These are phyloP conservation scores for Suhomyces bokatorum DNA, from an alignment of 1,139 yeast species.

Conservation along the genomic window DNA sequence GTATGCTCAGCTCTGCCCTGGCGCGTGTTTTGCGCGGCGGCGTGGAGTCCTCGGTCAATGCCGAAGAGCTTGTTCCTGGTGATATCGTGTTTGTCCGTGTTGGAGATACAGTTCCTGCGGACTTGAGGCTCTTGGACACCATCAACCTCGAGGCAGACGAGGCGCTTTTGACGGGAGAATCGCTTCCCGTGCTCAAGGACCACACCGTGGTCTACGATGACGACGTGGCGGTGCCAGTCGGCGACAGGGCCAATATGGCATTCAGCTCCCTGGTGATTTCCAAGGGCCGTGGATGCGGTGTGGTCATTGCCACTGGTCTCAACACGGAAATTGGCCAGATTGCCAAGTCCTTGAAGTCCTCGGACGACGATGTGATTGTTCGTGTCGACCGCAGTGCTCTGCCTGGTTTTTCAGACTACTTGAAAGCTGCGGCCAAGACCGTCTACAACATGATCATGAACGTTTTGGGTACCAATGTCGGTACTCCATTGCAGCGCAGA, in stretches of 20 bases:
- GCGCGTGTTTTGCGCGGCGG: slow-evolving; percentile 72
- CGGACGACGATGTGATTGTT: slow-evolving; percentile 24
- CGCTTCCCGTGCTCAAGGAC: slow-evolving; percentile 69
- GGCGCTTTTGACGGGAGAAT: slow-evolving; percentile 79
- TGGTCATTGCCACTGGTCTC: slow-evolving; percentile 67
- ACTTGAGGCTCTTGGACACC: slow-evolving; percentile 58
- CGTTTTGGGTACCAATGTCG: slow-evolving; percentile 71
- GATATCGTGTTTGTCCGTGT: slow-evolving; percentile 66
- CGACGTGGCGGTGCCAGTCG: slow-evolving; percentile 55
- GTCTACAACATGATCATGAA: slow-evolving; percentile 51
- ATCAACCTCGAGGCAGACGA: slow-evolving; percentile 80
- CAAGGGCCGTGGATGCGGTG: slow-evolving; percentile 76
- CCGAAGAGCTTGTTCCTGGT: slow-evolving; percentile 77
- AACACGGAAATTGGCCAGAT: slow-evolving; percentile 76
- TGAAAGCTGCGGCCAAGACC: slow-evolving; percentile 19
- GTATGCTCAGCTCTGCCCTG: slow-evolving; percentile 68
- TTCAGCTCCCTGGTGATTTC: slow-evolving; percentile 70
- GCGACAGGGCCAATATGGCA: slow-evolving; percentile 75
- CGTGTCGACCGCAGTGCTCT: slow-evolving; percentile 24
- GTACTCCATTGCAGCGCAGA: slow-evolving; percentile 73
- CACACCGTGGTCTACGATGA: slow-evolving; percentile 43
- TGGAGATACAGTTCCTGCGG: slow-evolving; percentile 84
- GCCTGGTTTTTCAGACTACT: slow-evolving; percentile 15
- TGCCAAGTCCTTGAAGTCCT: slow-evolving; percentile 59
- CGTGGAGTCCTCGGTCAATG: slow-evolving; percentile 56